Conservation (phyloP, 2,329 filamentous ascomycete species). For the Aspergillus sp. region DNA sequence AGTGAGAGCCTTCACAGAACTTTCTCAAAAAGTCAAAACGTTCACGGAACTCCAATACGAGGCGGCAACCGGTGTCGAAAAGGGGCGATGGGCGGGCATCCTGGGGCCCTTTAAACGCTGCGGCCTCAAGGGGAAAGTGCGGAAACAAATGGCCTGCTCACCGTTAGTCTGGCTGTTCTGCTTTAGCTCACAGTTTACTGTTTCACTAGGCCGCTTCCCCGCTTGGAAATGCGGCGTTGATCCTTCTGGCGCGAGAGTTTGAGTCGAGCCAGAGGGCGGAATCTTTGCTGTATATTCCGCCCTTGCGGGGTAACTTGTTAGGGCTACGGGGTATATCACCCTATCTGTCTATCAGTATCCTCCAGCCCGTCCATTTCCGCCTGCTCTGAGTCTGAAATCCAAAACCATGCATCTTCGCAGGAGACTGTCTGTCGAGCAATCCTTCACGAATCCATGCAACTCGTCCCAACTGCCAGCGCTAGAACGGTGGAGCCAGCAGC, state of each 20-base stretch:
- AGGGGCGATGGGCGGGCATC: background rate
- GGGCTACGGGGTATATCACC: too few relatives aligned
- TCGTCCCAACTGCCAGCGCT: too few relatives aligned
- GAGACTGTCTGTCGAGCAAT: too few relatives aligned
- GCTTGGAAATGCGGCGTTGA: background rate
- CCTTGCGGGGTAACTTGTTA: too few relatives aligned
- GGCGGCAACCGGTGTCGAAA: background rate
- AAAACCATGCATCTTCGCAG: too few relatives aligned
- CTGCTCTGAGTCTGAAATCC: too few relatives aligned
- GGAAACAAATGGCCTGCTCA: background rate
- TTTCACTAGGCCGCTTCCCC: background rate
- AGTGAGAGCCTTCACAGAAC: background rate
- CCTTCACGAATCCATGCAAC: too few relatives aligned
- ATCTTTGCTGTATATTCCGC: background rate
- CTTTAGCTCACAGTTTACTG: background rate
- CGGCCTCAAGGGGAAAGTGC: background rate
- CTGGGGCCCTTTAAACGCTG: background rate
- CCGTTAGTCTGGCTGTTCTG: too few relatives aligned
- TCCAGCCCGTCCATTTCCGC: too few relatives aligned
- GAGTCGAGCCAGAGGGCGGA: background rate
- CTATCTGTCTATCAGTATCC: too few relatives aligned
- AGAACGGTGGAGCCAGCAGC: background rate
- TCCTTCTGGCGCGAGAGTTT: background rate
- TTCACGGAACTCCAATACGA: too few relatives aligned
- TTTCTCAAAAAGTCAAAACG: too few relatives aligned